Conservation (phyloP, 306 rosid species). For the Trifolium repens region DNA sequence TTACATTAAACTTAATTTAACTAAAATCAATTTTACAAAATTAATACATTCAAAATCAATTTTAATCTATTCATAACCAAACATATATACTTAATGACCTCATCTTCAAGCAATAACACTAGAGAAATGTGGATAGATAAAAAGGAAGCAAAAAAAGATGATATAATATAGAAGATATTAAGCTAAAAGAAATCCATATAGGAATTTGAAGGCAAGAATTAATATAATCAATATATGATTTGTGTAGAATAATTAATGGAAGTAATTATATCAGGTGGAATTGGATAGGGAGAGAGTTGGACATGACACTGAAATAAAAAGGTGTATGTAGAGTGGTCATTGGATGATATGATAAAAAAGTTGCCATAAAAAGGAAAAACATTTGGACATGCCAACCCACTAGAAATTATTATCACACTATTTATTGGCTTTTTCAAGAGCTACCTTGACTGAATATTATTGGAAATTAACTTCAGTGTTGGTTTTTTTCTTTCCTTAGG, state of each 20-base stretch:
- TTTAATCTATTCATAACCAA: not conserved
- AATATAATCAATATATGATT: conserved; percentile 21
- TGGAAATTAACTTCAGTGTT: conserved; percentile 48
- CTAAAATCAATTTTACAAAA: not conserved
- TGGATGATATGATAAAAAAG: conserved; percentile 47
- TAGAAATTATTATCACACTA: conserved; percentile 37
- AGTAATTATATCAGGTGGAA: conserved; percentile 50
- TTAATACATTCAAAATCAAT: too few relatives aligned
- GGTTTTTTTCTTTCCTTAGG: conserved; percentile 30
- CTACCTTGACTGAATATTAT: conserved; percentile 48
- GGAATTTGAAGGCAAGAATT: conserved; percentile 29
- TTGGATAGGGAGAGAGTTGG: conserved; percentile 43
- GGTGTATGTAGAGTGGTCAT: conserved; percentile 48
- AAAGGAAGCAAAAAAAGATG: not conserved
- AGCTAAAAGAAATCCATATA: conserved; percentile 8
- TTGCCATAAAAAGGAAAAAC: conserved; percentile 51
- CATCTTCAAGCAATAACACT: conserved; percentile 35
- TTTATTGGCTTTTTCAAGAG: conserved; percentile 35
- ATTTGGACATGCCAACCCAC: conserved; percentile 49
- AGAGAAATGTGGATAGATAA: conserved; percentile 17
- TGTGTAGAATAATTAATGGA: conserved; percentile 38
- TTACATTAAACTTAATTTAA: not conserved
- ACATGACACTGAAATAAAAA: conserved; percentile 45
- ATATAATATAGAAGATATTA: conserved; percentile 31
- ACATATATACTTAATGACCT: conserved; percentile 18